Percentiles rank a stretch among this genome's conserved stretches.
Evolutionary conservation across 2,329 filamentous ascomycete genomes (phyloP).

Genomic region (Arachnopeziza araneosa): DNA sequence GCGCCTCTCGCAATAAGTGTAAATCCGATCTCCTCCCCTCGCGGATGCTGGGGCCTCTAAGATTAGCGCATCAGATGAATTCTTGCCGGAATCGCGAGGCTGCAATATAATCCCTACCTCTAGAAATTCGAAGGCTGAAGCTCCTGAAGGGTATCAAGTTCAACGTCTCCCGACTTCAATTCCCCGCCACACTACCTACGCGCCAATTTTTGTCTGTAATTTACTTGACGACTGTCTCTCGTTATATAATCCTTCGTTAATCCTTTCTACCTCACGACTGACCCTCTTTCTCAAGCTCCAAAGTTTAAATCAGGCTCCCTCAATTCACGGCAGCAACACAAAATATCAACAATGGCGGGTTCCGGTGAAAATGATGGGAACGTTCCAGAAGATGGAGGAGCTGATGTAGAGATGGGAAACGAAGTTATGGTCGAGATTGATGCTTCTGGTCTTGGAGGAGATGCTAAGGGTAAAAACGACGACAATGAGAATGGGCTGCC

Average conservation of each 20-base stretch:
- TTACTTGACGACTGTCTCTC: not conserved
- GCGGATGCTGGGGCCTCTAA: no score
- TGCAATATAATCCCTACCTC: no score
- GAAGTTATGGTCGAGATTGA: slow-evolving; percentile 26
- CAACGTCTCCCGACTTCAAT: not conserved
- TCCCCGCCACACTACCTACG: not conserved
- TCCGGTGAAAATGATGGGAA: slow-evolving; percentile 13
- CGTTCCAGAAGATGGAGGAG: slow-evolving; percentile 10
- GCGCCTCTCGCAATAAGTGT: not conserved
- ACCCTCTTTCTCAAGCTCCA: not conserved
- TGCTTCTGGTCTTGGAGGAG: slow-evolving; percentile 1
- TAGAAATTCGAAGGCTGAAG: not conserved
- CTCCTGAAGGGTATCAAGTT: not conserved
- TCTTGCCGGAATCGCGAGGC: not conserved
- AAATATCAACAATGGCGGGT: slow-evolving; percentile 18
- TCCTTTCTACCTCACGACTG: not conserved
- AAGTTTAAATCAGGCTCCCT: not conserved
- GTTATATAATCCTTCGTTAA: not conserved
- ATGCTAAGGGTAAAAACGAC: not conserved
- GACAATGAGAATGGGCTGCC: slow-evolving; percentile 13
- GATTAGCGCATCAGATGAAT: not conserved
- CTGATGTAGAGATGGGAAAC: slow-evolving; percentile 26
- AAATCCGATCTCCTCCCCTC: no score
- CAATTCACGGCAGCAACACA: not conserved
- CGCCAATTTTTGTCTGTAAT: no score